phyloP scores from a whole-genome alignment of 2,329 filamentous ascomycete species.

The Aspergillus terreus region DNA sequence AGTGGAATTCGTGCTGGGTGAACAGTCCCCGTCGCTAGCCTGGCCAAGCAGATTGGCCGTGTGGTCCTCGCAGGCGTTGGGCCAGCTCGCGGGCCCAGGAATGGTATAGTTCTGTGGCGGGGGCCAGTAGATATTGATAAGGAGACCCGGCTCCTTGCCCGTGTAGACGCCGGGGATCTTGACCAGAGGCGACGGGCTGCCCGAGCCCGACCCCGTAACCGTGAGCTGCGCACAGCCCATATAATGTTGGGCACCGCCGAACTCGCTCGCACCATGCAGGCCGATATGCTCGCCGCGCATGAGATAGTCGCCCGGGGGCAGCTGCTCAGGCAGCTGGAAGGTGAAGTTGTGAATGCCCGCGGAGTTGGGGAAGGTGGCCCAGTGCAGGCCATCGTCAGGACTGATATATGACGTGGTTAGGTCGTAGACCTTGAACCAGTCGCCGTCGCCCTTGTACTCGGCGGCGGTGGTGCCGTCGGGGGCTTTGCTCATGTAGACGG shows the following conservation, averaged over 20 bases:
- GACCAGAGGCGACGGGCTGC: conserved; percentile 1
- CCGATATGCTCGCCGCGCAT: conserved; percentile 5
- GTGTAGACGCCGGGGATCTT: conserved; percentile 5
- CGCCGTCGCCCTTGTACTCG: conserved; percentile 4
- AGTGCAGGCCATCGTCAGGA: not conserved
- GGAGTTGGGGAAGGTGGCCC: not conserved
- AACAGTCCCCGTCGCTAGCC: conserved; percentile 2
- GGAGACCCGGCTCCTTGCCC: conserved; percentile 1
- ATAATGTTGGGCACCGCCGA: conserved; percentile 5
- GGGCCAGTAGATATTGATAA: conserved; percentile 2
- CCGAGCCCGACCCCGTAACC: conserved; percentile 1
- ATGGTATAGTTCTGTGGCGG: conserved; percentile 4
- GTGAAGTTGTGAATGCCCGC: conserved; percentile 1
- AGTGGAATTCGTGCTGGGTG: not conserved
- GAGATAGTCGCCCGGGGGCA: conserved; percentile 4
- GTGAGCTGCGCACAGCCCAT: conserved; percentile 8
- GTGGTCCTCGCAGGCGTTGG: conserved; percentile 4
- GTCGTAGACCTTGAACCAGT: conserved; percentile 7
- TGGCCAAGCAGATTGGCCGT: not conserved
- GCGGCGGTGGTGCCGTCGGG: not conserved
- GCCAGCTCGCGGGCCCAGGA: conserved; percentile 7
- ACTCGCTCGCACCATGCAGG: conserved; percentile 1
- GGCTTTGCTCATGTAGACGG: conserved; percentile 7
- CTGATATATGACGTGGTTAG: conserved; percentile 2
- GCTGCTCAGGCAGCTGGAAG: conserved; percentile 1